Base-by-base conservation (phyloP, 345 rosid species). In the Cardamine occulta region DNA sequence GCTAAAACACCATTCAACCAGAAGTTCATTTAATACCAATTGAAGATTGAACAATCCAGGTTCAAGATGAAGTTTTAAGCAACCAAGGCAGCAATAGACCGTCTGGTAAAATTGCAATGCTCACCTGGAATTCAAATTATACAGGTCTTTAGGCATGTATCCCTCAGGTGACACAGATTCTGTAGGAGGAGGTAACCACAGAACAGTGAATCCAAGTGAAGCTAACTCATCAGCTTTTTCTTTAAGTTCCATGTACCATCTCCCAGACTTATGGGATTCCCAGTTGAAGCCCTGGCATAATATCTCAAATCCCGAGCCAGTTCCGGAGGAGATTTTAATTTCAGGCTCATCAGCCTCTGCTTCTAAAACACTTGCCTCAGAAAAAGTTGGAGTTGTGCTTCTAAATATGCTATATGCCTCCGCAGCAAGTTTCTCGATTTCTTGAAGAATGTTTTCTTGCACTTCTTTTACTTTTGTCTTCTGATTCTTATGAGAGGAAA, bases 131-230 rank as follows among this genome's bases (percentile, higher is more conserved):
- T 88, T 88, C 82, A 94, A 82, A 80, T 91, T 89, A 64, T 88
- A 94, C 72, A 91, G 83, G 76, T 94, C 98, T 80, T 64, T 90
- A 23, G 98, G 98, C 98, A 94, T 91, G 85, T 94, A 94, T 21
- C 98, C 98, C 91, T 94, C 97, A 79, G 95, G 96, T 73, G 98
- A 91, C 80, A 91, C 96, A 19, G 98, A 94, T 74, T 94, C 97
- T 42, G 98, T 91, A 7, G 98, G 96, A 28, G 98, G 97, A 56
- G 98, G 98, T 74, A 91, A 79, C 98, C 98, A 94, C 69, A 91
- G 72, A 66, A 94, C 85, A 34, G 95, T 88, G 70, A 94, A 91
- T 18, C 98, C 98, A 73, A 94, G 84, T 29, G 88, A 80, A 74
- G 90, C 84, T 78, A 94, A 74, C 74, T 91, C 89, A 37, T 70